Percentiles rank a stretch among this genome's conserved stretches.
These are phyloP conservation scores for Paramyrothecium roridum DNA, from an alignment of 2,329 filamentous ascomycete genomes.

Conservation along the genomic window DNA sequence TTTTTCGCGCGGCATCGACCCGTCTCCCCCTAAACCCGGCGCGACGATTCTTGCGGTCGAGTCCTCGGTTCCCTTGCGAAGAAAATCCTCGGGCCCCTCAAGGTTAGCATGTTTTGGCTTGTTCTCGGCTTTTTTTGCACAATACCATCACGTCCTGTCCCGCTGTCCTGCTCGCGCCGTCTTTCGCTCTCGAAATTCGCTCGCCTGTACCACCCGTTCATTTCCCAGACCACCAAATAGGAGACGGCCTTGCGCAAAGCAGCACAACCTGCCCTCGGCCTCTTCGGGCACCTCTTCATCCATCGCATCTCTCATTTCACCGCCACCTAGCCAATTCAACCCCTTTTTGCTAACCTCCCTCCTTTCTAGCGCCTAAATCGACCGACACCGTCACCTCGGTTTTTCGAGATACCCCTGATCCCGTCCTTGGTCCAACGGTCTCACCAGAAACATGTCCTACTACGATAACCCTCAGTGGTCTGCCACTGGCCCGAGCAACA, in stretches of 20 bases:
- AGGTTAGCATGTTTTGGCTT: not conserved
- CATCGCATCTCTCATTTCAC: not conserved
- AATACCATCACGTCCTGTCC: not conserved
- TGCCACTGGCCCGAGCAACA: conserved; percentile 24
- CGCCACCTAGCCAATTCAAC: not conserved
- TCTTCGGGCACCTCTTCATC: not conserved
- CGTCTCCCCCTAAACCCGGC: not conserved
- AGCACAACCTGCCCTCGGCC: not conserved
- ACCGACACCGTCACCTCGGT: not conserved
- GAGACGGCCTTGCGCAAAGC: not conserved
- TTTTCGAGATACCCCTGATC: not conserved
- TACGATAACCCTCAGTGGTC: conserved; percentile 43
- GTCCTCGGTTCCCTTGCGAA: too few relatives aligned
- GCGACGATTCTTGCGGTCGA: not conserved
- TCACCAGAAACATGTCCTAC: conserved; percentile 36
- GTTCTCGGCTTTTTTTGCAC: not conserved
- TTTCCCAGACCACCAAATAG: not conserved
- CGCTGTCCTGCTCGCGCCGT: not conserved
- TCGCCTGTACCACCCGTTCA: not conserved
- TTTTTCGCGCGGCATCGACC: not conserved
- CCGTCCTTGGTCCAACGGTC: too few relatives aligned
- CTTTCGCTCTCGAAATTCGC: not conserved
- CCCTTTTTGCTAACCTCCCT: not conserved
- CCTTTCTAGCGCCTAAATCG: not conserved
- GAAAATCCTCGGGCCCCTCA: not conserved